phyloP scores from a whole-genome alignment of 805 yeast genomes.

The Candida broadrunensis region DNA sequence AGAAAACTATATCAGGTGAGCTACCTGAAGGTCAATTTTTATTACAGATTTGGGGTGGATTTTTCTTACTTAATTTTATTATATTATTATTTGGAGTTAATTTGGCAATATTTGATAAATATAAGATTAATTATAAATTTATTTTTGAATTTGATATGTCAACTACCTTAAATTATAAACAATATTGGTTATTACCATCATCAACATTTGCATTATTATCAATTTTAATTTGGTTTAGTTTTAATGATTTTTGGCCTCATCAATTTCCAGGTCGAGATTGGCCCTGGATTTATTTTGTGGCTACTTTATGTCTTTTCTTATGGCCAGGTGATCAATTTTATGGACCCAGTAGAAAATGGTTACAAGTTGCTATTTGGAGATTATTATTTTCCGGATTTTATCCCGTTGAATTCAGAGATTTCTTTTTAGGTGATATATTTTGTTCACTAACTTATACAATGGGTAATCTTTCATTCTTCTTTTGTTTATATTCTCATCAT shows the following conservation, averaged over 20 bases:
- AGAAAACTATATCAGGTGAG: constrained; percentile 30
- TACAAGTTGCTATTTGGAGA: constrained; percentile 68
- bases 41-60: constrained; percentile 92
- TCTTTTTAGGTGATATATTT: constrained; percentile 87
- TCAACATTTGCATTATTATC: constrained; percentile 54
- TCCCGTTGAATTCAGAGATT: constrained; percentile 94
- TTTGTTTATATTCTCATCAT: constrained; percentile 73
- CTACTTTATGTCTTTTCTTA: constrained; percentile 44
- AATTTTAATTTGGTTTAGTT: constrained; percentile 73
- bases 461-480: constrained; percentile 80
- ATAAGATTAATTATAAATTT: constrained; percentile 83
- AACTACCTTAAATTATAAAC: constrained; percentile 61
- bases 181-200: constrained; percentile 65
- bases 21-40: constrained; percentile 58
- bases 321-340: constrained; percentile 61
- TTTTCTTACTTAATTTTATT: constrained; percentile 62
- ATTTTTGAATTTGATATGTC: constrained; percentile 83
- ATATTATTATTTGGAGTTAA: constrained; percentile 63
- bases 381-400: constrained; percentile 77
- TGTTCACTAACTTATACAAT: constrained; percentile 86
- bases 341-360: constrained; percentile 73
- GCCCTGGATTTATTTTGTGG: constrained; percentile 75
- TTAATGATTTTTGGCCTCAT: constrained; percentile 63
- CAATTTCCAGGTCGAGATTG: constrained; percentile 63
- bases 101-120: constrained; percentile 68